These are phyloP conservation scores for Talaromyces wortmannii DNA, from an alignment of 495 filamentous ascomycete species.

Conservation along the genomic window DNA sequence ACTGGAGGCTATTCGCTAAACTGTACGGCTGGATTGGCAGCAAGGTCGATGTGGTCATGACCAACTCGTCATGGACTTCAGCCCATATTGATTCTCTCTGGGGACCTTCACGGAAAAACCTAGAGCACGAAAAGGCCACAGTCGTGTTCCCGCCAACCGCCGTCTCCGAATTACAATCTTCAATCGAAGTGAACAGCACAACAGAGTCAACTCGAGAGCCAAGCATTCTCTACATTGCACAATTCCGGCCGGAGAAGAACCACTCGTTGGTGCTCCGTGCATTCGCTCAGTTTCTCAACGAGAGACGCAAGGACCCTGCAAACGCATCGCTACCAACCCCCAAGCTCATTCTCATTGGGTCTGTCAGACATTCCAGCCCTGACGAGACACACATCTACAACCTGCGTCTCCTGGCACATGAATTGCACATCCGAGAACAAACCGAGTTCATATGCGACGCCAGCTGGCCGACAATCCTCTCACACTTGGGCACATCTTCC, in stretches of 20 bases:
- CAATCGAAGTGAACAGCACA: constrained; percentile 57
- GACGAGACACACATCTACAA: constrained; percentile 89
- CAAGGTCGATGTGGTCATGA: constrained; percentile 87
- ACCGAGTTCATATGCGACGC: constrained; percentile 87
- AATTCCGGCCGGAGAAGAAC: constrained; percentile 97
- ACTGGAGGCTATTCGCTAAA: constrained; percentile 80
- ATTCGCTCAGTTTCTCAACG: constrained; percentile 64
- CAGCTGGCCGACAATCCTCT: constrained; percentile 75
- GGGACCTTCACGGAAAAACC: constrained; percentile 46
- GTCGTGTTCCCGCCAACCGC: constrained; percentile 91
- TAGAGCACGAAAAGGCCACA: constrained; percentile 31
- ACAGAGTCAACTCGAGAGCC: constrained; percentile 62
- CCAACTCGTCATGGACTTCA: constrained; percentile 92
- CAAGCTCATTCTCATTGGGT: constrained; percentile 76
- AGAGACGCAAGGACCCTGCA: constrained; percentile 40
- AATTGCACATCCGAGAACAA: constrained; percentile 73
- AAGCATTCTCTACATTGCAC: constrained; percentile 83
- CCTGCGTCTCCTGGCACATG: constrained; percentile 79
- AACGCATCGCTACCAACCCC: constrained; percentile 15
- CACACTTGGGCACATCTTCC: constrained; percentile 63
- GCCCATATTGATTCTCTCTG: constrained; percentile 76
- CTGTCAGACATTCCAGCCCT: constrained; percentile 67
- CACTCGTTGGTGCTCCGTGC: constrained; percentile 77
- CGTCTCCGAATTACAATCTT: constrained; percentile 69
- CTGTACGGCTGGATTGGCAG: constrained; percentile 77